Conservation (phyloP, 192 early-diverging fungal genomes). For the Chytriomyces confervae region DNA sequence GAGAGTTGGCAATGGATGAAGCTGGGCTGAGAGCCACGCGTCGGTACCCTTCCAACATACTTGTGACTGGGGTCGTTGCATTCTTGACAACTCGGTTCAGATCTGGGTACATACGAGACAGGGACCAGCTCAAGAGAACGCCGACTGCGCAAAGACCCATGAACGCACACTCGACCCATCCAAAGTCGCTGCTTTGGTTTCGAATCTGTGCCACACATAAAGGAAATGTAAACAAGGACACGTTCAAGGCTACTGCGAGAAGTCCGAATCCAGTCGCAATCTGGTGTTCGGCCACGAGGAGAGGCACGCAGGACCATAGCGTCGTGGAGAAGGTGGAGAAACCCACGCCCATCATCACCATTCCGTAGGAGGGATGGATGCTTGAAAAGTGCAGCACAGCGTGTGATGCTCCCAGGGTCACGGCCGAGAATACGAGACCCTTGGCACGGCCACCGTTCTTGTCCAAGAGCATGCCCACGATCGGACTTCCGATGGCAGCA, state of each 20-base stretch:
- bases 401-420: constrained; percentile 58
- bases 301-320: constrained; percentile 72
- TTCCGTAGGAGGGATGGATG: constrained; percentile 49
- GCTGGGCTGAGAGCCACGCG: neutral
- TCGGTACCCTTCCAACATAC: neutral
- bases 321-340: constrained; percentile 65
- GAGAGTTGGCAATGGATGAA: neutral
- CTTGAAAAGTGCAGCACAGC: constrained; percentile 52
- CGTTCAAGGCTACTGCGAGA: constrained; percentile 64
- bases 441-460: constrained; percentile 56
- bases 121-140: constrained; percentile 3
- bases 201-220: constrained; percentile 65
- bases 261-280: constrained; percentile 74
- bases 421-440: constrained; percentile 51
- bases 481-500: constrained; percentile 63
- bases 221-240: constrained; percentile 62
- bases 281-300: constrained; percentile 62
- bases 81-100: constrained; percentile 34
- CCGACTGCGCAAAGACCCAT: constrained; percentile 38
- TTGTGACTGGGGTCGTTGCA: neutral
- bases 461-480: constrained; percentile 63
- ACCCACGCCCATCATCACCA: constrained; percentile 61
- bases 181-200: constrained; percentile 36
- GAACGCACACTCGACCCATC: constrained; percentile 35
- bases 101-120: constrained; percentile 31